These are phyloP conservation scores for Candida ovalis DNA, from an alignment of 805 yeast genomes.

Conservation along the genomic window DNA sequence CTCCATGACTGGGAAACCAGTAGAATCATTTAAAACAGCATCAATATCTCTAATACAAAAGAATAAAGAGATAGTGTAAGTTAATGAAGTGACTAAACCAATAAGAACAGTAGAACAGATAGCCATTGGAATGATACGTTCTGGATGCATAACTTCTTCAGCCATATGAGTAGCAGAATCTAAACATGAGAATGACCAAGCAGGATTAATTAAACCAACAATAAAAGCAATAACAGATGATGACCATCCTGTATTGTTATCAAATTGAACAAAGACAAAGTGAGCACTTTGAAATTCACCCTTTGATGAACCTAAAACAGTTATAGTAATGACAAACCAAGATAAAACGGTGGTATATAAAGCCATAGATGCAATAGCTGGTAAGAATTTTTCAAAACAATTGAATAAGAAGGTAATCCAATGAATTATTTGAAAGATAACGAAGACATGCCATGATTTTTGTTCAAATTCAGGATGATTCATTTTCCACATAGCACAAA, in stretches of 20 bases:
- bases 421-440: conserved; percentile 45
- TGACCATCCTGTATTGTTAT: conserved; percentile 59
- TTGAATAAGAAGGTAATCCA: conserved; percentile 42
- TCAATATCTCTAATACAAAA: conserved; percentile 53
- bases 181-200: conserved; percentile 65
- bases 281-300: conserved; percentile 48
- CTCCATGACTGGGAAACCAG: conserved; percentile 63
- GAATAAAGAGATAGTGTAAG: conserved; percentile 53
- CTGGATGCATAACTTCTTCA: conserved; percentile 59
- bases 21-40: conserved; percentile 41
- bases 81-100: conserved; percentile 58
- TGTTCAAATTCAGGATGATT: conserved; percentile 31
- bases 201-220: conserved; percentile 67
- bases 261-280: conserved; percentile 52
- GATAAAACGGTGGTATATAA: conserved; percentile 51
- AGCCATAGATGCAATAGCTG: conserved; percentile 45
- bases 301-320: conserved; percentile 48
- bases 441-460: conserved; percentile 53
- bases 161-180: conserved; percentile 73
- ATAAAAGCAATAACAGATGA: conserved; percentile 58
- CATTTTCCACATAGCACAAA: conserved; percentile 45
- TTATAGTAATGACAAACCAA: conserved; percentile 49
- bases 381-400: conserved; percentile 48
- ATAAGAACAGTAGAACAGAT: conserved; percentile 61
- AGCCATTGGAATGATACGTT: conserved; percentile 56